phyloP scores from a whole-genome alignment of 2,329 filamentous ascomycete genomes.

The Penicillium sp. region DNA sequence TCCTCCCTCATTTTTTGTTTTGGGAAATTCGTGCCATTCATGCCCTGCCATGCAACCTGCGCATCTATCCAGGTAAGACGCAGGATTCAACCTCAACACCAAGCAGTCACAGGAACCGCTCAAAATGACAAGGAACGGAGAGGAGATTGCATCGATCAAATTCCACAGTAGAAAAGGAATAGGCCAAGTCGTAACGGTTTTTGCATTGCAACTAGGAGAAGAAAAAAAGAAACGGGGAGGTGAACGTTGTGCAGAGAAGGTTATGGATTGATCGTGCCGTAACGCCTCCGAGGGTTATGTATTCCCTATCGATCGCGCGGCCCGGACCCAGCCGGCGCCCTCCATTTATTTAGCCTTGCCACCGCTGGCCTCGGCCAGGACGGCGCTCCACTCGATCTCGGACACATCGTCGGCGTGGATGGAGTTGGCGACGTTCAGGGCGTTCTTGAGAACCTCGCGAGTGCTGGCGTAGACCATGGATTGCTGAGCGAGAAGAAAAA shows the following conservation, averaged over 20 bases:
- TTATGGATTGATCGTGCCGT: conserved; percentile 33
- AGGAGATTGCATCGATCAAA: conserved; percentile 12
- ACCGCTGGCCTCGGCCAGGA: conserved; percentile 46
- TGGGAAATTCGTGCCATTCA: conserved; percentile 2
- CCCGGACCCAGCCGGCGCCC: conserved; percentile 41
- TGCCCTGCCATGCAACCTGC: neutral
- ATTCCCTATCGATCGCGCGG: conserved; percentile 31
- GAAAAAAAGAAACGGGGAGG: conserved; percentile 16
- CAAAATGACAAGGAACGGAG: conserved; percentile 14
- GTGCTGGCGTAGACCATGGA: conserved; percentile 58
- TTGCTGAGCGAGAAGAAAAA: conserved; percentile 33
- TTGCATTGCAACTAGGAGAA: conserved; percentile 42
- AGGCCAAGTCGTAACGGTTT: conserved; percentile 42
- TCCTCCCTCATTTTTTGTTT: neutral
- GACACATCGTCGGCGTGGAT: conserved; percentile 48
- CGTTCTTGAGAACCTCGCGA: conserved; percentile 53
- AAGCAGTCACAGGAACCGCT: neutral
- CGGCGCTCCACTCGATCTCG: conserved; percentile 48
- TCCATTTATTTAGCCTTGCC: conserved; percentile 45
- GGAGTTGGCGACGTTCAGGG: conserved; percentile 48
- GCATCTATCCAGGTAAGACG: conserved; percentile 3
- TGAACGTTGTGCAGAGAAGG: conserved; percentile 35
- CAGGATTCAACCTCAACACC: neutral
- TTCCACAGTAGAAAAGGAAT: conserved; percentile 21
- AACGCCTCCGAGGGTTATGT: conserved; percentile 23